Base-by-base conservation (phyloP, 2,329 filamentous ascomycete species). In the Tolypocladium inflatum region DNA sequence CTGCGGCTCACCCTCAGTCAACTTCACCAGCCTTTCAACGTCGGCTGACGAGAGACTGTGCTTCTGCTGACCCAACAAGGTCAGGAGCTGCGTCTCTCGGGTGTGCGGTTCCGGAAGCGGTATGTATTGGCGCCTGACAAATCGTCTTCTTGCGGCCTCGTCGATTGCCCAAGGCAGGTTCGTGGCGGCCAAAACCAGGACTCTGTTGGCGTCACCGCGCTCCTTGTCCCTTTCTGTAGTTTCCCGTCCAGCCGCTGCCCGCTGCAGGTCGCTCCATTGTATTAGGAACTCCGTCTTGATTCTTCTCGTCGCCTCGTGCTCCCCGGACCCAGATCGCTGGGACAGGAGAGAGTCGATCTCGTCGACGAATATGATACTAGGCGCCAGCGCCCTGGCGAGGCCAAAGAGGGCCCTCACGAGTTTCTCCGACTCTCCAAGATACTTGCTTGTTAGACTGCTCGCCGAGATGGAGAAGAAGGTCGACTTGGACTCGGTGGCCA, bases 281-380 rank as follows among this genome's bases (percentile, higher is more conserved):
- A 99, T 97, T 37, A 99, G 76, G 66, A 99, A 99, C 69, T 99
- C 94, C 0, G 94, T 99, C 75, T 99, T 99, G 68, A 97, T 96
- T 57, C 94, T 84, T 58, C 93, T 81, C 0, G 91, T 96, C 1
- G 94, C 91, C 73, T 99, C 94, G 66, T 97, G 90, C 68, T 97
- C 94, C 1, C 90, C 88, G 3, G 87, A 87, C 0, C 90, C 90
- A 8, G 88, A 89, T 55, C 94, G 81, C 19, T 91, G 85, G 1
- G 91, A 96, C 0, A 99, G 80, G 0, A 99, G 77, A 0, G 92
- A 96, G 71, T 99, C 94, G 62, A 99, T 99, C 70, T 99, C 94
- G 67, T 99, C 94, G 5, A 99, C 91, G 65, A 99, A 99, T 59
- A 99, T 97, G 70, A 99, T 97, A 61, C 89, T 94, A 0, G 94